Percentiles rank a stretch among this genome's conserved stretches.
Conservation (phyloP, 768 basidiomycete genomes). For the Cystofilobasidium ferigula region DNA sequence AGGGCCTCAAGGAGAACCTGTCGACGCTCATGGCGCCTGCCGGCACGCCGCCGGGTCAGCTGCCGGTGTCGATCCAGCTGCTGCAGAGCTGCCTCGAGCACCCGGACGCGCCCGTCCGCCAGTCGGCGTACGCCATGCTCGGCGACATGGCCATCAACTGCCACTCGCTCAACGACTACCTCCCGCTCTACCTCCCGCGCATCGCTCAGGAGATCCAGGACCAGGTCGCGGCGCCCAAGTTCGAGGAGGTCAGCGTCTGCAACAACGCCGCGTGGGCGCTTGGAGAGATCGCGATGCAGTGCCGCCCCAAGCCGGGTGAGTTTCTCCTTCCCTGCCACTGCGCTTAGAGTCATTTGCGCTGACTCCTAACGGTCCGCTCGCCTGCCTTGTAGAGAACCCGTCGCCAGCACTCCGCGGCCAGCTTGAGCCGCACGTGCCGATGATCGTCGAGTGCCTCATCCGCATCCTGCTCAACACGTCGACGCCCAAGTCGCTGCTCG, state of each 20-base stretch:
- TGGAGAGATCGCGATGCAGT: constrained; percentile 89
- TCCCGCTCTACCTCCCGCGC: constrained; percentile 72
- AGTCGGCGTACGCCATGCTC: constrained; percentile 94
- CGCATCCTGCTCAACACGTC: constrained; percentile 87
- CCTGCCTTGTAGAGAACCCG: not conserved
- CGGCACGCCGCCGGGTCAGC: constrained; percentile 40
- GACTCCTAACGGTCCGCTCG: not conserved
- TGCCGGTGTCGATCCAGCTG: constrained; percentile 68
- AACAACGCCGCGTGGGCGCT: constrained; percentile 99
- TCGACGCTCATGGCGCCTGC: constrained; percentile 51
- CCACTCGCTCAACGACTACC: constrained; percentile 50
- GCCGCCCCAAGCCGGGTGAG: constrained; percentile 33
- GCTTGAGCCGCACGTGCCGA: constrained; percentile 83
- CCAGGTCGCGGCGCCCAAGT: constrained; percentile 85
- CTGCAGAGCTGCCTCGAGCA: constrained; percentile 86
- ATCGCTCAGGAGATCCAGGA: constrained; percentile 81
- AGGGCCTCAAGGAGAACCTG: constrained; percentile 73
- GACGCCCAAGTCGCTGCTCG: constrained; percentile 83
- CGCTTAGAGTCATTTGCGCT: not conserved
- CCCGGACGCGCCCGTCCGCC: constrained; percentile 86
- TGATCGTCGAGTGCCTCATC: constrained; percentile 74
- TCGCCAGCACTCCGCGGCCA: constrained; percentile 52
- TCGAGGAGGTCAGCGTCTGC: constrained; percentile 89
- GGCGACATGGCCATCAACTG: constrained; percentile 97
- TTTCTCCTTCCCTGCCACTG: not conserved